A percentile compares a stretch with the other conserved stretches of the same genome.
Evolutionary conservation across 2,329 filamentous ascomycete species (phyloP).

Genomic region (Dendrostoma leiphaemia): DNA sequence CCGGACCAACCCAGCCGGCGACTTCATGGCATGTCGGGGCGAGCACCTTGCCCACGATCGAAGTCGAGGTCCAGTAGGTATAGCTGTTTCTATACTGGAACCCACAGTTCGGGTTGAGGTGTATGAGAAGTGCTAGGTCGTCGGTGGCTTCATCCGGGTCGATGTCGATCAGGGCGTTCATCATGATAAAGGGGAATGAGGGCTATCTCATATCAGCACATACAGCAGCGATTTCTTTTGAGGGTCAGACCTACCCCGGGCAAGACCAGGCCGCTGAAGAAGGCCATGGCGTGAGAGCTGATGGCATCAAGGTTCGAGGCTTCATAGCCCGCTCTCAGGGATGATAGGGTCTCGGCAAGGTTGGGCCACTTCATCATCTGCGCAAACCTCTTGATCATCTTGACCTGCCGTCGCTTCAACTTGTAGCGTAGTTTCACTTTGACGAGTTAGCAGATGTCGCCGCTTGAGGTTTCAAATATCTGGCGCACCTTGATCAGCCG

Average conservation of each 20-base stretch:
- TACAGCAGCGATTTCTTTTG: neutral
- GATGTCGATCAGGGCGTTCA: slow-evolving; percentile 75
- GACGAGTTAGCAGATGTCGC: neutral
- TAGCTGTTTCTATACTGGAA: slow-evolving; percentile 74
- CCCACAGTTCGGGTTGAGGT: slow-evolving; percentile 66
- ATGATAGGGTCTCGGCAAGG: slow-evolving; percentile 60
- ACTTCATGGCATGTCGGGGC: slow-evolving; percentile 69
- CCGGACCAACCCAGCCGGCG: slow-evolving; percentile 73
- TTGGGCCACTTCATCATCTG: slow-evolving; percentile 77
- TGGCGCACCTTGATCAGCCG: slow-evolving; percentile 47
- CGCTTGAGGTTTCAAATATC: neutral
- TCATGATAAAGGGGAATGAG: slow-evolving; percentile 70
- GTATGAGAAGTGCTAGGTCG: slow-evolving; percentile 64
- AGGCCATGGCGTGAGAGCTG: slow-evolving; percentile 72
- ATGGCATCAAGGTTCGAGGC: slow-evolving; percentile 58
- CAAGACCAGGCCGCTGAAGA: slow-evolving; percentile 71
- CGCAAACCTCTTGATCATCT: slow-evolving; percentile 67
- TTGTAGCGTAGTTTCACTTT: slow-evolving; percentile 61
- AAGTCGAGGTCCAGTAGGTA: slow-evolving; percentile 73
- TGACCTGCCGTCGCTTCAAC: slow-evolving; percentile 65
- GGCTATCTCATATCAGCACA: slow-evolving; percentile 32
- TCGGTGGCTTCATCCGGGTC: slow-evolving; percentile 67
- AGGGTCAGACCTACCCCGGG: slow-evolving; percentile 54
- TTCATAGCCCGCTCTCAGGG: slow-evolving; percentile 58
- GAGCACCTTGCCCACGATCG: slow-evolving; percentile 73